Percentiles rank a stretch among this genome's conserved stretches.
Conservation (phyloP, 495 filamentous ascomycete genomes). For the Barbatosphaeria neglecta region DNA sequence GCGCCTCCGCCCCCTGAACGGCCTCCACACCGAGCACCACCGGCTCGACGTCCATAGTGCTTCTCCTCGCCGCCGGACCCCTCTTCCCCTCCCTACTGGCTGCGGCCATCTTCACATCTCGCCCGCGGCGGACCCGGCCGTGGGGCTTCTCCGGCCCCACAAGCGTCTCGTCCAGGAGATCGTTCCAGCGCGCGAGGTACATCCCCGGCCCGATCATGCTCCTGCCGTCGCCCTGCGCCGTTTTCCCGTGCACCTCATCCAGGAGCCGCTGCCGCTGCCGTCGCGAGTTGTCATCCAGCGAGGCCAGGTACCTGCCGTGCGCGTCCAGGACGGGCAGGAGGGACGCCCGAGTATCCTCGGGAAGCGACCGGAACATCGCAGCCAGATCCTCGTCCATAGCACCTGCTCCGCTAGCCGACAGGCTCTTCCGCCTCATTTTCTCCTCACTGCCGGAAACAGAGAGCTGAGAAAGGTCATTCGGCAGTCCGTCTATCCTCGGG, state of each 20-base stretch:
- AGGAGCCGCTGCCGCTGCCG: conserved; percentile 33
- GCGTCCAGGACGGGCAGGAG: conserved; percentile 34
- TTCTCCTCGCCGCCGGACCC: conserved; percentile 28
- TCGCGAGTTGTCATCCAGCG: conserved; percentile 34
- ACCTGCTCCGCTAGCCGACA: conserved; percentile 17
- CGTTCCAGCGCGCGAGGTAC: conserved; percentile 52
- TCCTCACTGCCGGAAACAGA: background rate
- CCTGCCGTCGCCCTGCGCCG: conserved; percentile 4
- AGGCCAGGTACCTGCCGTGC: conserved; percentile 41
- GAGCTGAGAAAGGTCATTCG: background rate
- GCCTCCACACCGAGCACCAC: conserved; percentile 7
- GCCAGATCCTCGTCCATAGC: conserved; percentile 33
- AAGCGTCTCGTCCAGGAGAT: conserved; percentile 44
- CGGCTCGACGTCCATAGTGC: no score
- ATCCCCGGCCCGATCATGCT: conserved; percentile 45
- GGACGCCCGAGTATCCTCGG: conserved; percentile 15
- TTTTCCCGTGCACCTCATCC: conserved; percentile 18
- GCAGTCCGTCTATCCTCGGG: background rate
- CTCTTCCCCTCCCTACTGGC: conserved; percentile 38
- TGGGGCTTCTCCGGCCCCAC: conserved; percentile 40
- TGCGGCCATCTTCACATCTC: conserved; percentile 35
- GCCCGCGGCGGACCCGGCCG: conserved; percentile 38
- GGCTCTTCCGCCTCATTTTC: background rate
- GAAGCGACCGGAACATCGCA: conserved; percentile 31
- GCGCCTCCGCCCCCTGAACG: conserved; percentile 10